Percentiles rank a stretch among this genome's conserved stretches.
Evolutionary conservation across 2,329 filamentous ascomycete genomes (phyloP).

Genomic region (Geosmithia putterillii): DNA sequence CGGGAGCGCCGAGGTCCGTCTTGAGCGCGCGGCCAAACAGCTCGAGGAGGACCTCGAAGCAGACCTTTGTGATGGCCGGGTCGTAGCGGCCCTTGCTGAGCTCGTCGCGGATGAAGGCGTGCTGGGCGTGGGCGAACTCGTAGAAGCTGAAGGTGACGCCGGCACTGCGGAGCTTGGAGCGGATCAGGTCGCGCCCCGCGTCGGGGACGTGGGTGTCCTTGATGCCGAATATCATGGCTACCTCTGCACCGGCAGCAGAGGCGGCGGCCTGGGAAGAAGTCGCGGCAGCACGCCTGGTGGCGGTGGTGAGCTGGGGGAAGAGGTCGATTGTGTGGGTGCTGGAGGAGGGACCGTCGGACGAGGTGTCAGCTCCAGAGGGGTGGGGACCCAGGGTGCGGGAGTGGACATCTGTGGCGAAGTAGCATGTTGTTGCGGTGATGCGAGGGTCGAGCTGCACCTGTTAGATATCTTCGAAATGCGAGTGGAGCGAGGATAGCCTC

Average conservation of each 20-base stretch:
- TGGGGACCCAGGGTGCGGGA: conserved; percentile 58
- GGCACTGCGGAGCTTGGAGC: conserved; percentile 66
- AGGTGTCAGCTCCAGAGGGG: conserved; percentile 54
- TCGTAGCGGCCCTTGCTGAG: conserved; percentile 90
- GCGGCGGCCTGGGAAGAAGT: conserved; percentile 1
- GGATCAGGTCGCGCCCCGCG: conserved; percentile 70
- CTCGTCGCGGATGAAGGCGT: conserved; percentile 90
- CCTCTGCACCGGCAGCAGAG: conserved; percentile 43
- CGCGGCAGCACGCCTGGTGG: too few species aligned
- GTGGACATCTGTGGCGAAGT: conserved; percentile 90
- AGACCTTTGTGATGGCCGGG: conserved; percentile 72
- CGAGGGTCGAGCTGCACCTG: conserved; percentile 53
- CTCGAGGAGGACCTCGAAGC: conserved; percentile 84
- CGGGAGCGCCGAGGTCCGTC: conserved; percentile 61
- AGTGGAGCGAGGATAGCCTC: not conserved
- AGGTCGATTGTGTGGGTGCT: too few species aligned
- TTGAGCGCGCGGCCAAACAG: conserved; percentile 69
- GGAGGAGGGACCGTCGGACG: conserved; percentile 31
- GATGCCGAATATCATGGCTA: conserved; percentile 85
- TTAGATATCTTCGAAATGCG: not conserved
- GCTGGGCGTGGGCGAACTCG: conserved; percentile 87
- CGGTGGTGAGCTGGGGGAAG: too few species aligned
- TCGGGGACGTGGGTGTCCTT: conserved; percentile 84
- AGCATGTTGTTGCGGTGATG: conserved; percentile 67
- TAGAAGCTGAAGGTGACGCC: conserved; percentile 70